Evolutionary conservation across 805 yeast species (phyloP), one percentile per base, ranked within the genome.

Genomic region (Candida krabiensis): DNA sequence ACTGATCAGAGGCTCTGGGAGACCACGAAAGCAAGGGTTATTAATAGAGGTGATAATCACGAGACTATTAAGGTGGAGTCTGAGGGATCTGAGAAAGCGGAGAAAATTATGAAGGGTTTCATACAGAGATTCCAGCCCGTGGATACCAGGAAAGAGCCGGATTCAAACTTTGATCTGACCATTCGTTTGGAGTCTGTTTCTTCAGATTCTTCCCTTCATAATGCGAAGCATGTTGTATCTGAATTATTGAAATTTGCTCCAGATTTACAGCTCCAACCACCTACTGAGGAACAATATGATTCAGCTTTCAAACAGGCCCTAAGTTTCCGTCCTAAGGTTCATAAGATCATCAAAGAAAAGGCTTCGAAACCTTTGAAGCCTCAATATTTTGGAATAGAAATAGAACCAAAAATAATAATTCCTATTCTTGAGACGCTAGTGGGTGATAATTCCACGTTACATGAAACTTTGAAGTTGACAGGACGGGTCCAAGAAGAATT

Each of bases 41-140:
- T 69, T 5, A 54, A 56, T 2, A 72, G 99, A 50, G 97, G 96
- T 2, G 89, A 89, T 53, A 83, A 86, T 46, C 99, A 93, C 58
- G 96, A 86, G 58, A 79, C 90, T 2, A 86, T 93, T 26, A 79
- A 83, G 47, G 70, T 68, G 4, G 58, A 53, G 0, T 53, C 61
- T 3, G 70, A 73, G 38, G 79, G 81, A 8, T 66, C 67, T 4
- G 60, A 61, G 13, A 67, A 71, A 35, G 80, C 86, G 0, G 61
- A 67, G 23, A 73, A 70, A 15, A 82, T 93, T 22, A 79, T 91
- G 86, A 65, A 66, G 21, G 88, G 90, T 0, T 90, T 91, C 53
- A 66, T 86, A 32, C 68, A 69, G 4, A 65, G 93, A 40, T 86
- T 82, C 52, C 86, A 87, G 54, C 76, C 79, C 0, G 70, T 86